These are phyloP conservation scores for Mortierella sp. DNA, from an alignment of 371 early-diverging fungal genomes.

Conservation along the genomic window DNA sequence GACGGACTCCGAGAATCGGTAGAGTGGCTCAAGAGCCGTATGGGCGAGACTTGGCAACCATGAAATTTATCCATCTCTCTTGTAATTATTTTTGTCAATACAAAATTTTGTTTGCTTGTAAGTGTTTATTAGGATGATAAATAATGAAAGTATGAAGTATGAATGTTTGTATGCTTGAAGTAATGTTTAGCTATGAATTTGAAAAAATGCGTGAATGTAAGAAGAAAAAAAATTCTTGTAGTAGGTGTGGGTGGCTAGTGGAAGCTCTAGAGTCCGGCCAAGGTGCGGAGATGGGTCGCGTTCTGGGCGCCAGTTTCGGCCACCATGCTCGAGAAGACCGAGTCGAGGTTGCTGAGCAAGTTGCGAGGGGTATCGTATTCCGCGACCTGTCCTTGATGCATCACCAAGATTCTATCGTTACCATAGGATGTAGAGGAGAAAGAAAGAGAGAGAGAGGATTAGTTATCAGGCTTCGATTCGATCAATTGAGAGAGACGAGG, in stretches of 20 bases:
- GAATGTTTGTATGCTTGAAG: background rate
- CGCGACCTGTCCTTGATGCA: slow-evolving; percentile 61
- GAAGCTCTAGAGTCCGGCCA: slow-evolving; percentile 41
- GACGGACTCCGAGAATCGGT: slow-evolving; percentile 51
- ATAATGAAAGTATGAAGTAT: background rate
- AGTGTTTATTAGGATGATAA: background rate
- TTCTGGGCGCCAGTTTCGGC: slow-evolving; percentile 75
- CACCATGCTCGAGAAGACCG: slow-evolving; percentile 82
- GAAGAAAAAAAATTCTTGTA: background rate
- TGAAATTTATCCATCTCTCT: background rate
- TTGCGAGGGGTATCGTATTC: slow-evolving; percentile 63
- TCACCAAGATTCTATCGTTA: slow-evolving; percentile 55
- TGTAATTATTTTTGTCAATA: no score
- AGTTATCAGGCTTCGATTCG: background rate
- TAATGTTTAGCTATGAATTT: background rate
- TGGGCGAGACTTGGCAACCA: slow-evolving; percentile 45
- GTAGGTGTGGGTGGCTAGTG: no score
- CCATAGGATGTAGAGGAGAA: background rate
- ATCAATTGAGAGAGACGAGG: no score
- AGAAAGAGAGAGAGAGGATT: background rate
- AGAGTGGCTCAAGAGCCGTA: slow-evolving; percentile 56
- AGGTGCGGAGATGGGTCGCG: slow-evolving; percentile 34
- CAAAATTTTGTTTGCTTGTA: background rate
- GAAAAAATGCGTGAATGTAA: background rate
- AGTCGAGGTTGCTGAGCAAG: slow-evolving; percentile 65